Evolutionary conservation across 345 rosid genomes (phyloP).

Genomic region (Citrus reticulata): DNA sequence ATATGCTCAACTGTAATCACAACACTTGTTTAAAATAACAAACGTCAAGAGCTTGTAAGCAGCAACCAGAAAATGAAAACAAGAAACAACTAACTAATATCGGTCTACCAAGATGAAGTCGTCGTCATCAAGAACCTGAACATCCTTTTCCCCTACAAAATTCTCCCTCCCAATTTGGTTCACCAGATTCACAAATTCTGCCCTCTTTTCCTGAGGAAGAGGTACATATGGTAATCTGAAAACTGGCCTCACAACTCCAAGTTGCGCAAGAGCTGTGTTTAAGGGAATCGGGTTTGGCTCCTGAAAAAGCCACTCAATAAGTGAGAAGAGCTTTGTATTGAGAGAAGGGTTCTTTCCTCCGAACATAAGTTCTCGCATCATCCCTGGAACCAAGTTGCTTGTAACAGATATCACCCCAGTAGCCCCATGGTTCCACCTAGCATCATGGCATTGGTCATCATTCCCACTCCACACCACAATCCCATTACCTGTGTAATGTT

Average conservation of each 20-base stretch:
- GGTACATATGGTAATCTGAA: slow-evolving; percentile 83
- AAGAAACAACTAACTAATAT: slow-evolving; percentile 35
- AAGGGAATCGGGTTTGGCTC: slow-evolving; percentile 87
- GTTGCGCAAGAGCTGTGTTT: slow-evolving; percentile 85
- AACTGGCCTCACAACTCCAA: slow-evolving; percentile 78
- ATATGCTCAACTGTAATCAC: not conserved
- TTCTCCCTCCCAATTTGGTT: slow-evolving; percentile 60
- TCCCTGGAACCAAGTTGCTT: slow-evolving; percentile 70
- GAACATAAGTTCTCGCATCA: slow-evolving; percentile 63
- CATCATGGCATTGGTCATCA: slow-evolving; percentile 83
- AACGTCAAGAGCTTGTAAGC: not conserved
- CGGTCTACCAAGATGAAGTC: slow-evolving; percentile 67
- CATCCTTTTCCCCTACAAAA: slow-evolving; percentile 75
- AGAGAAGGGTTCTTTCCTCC: slow-evolving; percentile 54
- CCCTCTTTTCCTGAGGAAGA: slow-evolving; percentile 54
- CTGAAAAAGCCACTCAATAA: slow-evolving; percentile 68
- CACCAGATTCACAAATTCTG: slow-evolving; percentile 71
- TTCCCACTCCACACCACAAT: slow-evolving; percentile 87
- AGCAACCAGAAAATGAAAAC: not conserved
- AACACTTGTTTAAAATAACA: not conserved
- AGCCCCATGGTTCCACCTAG: slow-evolving; percentile 74
- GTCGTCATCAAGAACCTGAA: slow-evolving; percentile 66
- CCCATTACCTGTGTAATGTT: slow-evolving; percentile 55
- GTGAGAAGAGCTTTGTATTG: slow-evolving; percentile 63
- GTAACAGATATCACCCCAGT: slow-evolving; percentile 73